Evolutionary conservation across 345 rosid species (phyloP).

Genomic region (Eucalyptus fibrosa): DNA sequence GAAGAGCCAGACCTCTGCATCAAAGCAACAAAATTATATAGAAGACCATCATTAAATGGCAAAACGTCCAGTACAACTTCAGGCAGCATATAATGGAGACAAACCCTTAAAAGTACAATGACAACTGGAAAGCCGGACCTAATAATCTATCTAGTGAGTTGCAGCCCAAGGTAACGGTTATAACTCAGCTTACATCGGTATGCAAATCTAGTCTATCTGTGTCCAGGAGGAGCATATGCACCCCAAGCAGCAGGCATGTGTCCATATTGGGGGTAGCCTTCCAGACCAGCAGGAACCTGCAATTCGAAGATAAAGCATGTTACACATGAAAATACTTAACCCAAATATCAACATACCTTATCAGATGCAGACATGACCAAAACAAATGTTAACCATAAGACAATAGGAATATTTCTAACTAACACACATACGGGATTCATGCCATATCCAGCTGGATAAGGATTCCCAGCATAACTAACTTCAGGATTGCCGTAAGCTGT

Average conservation of each 20-base stretch:
- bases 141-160: conserved; percentile 13
- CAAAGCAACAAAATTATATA: neutral
- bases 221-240: conserved; percentile 72
- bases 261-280: conserved; percentile 71
- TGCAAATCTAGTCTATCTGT: conserved; percentile 28
- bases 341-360: neutral
- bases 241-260: conserved; percentile 53
- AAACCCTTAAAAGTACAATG: neutral
- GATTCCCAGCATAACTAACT: conserved; percentile 49
- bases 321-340: neutral
- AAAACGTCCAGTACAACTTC: conserved; percentile 6
- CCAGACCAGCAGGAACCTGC: conserved; percentile 53
- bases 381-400: neutral
- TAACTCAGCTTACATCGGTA: conserved; percentile 7
- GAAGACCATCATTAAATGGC: neutral
- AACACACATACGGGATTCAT: conserved; percentile 71
- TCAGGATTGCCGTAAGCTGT: conserved; percentile 55
- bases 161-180: conserved; percentile 9
- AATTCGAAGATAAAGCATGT: neutral
- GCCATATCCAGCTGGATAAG: conserved; percentile 58
- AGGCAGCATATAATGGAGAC: neutral
- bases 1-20: neutral
- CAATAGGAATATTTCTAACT: neutral
- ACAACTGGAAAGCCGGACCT: neutral
- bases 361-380: neutral